Evolutionary conservation across 768 basidiomycete species (phyloP).

Genomic region (Pleurotus sapidus): DNA sequence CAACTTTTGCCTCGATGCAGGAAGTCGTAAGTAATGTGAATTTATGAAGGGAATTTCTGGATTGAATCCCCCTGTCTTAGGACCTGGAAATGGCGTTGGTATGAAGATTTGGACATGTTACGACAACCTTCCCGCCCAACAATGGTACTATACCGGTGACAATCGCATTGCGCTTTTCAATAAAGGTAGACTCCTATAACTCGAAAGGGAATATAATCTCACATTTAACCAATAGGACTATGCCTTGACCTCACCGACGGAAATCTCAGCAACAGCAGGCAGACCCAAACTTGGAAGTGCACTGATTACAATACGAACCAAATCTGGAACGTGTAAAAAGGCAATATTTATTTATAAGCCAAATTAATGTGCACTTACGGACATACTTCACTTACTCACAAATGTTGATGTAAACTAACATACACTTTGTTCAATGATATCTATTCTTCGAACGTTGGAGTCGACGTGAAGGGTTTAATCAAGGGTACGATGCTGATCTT

Average conservation of each 20-base stretch:
- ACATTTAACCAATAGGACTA: background rate
- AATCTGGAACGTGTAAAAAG: background rate
- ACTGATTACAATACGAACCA: constrained; percentile 1
- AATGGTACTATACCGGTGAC: background rate
- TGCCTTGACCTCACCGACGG: background rate
- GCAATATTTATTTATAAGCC: background rate
- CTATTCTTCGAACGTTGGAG: background rate
- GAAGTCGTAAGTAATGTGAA: background rate
- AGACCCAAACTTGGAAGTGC: background rate
- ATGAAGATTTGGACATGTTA: background rate
- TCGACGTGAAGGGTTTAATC: background rate
- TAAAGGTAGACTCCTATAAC: background rate
- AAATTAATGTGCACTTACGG: background rate
- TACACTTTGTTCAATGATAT: background rate
- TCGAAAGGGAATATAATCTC: background rate
- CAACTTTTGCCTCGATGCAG: constrained; percentile 18
- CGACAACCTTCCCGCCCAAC: background rate
- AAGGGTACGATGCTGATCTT: background rate
- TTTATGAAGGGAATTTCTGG: background rate
- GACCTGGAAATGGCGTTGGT: background rate
- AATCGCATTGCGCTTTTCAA: background rate
- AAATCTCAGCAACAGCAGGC: background rate
- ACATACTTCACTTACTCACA: background rate
- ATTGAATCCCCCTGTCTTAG: background rate
- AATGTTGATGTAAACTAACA: background rate